Conservation (phyloP, 352 stramenopile genomes). For the Vaucheria bursata region DNA sequence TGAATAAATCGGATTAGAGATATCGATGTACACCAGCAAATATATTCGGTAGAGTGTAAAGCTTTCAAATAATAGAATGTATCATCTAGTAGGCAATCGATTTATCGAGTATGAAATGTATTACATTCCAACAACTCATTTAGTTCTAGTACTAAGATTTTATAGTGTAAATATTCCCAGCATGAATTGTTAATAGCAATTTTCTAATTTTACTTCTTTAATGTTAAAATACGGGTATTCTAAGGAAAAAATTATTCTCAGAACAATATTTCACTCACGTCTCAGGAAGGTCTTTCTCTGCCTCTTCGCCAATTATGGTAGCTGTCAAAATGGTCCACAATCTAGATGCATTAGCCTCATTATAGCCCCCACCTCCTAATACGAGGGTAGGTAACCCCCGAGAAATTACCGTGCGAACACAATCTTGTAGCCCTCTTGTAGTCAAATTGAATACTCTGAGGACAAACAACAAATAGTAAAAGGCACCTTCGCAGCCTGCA, state of each 20-base stretch:
- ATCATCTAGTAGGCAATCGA: no score
- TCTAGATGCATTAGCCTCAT: constrained; percentile 13
- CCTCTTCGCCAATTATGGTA: constrained; percentile 16
- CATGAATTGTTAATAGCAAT: not conserved
- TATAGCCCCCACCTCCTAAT: constrained; percentile 20
- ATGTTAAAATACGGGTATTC: not conserved
- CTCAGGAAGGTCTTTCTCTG: constrained; percentile 4
- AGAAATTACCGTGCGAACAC: constrained; percentile 11
- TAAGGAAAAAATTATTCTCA: not conserved
- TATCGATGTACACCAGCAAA: no score
- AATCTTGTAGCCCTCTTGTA: constrained; percentile 12
- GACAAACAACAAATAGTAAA: no score
- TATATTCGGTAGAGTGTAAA: no score
- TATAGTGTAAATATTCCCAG: constrained; percentile 25
- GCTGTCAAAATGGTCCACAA: constrained; percentile 36
- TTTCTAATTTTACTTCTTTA: not conserved
- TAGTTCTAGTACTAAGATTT: constrained; percentile 12
- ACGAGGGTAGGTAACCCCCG: constrained; percentile 13
- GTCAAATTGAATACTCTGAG: constrained; percentile 23
- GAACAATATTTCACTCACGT: not conserved
- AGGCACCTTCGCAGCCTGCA: no score
- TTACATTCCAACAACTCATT: constrained; percentile 8
- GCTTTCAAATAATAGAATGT: no score
- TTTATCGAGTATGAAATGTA: no score
- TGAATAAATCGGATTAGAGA: no score